Evolutionary conservation across 1,284 basidiomycete species (phyloP), one percentile per base, ranked within the genome.

Genomic region (Omphalotus olearius): DNA sequence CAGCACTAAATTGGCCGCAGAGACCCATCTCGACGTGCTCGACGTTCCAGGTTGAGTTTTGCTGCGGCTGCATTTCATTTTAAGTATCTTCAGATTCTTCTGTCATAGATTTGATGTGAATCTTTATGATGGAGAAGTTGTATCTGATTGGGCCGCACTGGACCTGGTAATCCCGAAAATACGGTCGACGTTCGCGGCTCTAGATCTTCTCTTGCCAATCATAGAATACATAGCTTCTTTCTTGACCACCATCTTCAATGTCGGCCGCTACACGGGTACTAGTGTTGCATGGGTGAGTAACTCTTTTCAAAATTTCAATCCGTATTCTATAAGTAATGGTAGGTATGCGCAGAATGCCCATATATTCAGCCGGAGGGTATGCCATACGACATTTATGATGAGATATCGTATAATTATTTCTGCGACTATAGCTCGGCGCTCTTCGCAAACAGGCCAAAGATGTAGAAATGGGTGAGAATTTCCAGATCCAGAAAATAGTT

Each of bases 291-390:
- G 82, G 83, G 82, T 79, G 59, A 55, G 68, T 61, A 36, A 23
- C 14, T n/a, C 20, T 14, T 1, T 14, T 26, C 13, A 18, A 66
- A 47, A 59, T 23, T 14, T 36, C 17, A 7, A n/a, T 37, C 14
- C n/a, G 13, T 42, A 18, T n/a, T 36, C 33, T 23, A 16, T 18
- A 38, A 38, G 2, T 45, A 47, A 57, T 66, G 53, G 56, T 56
- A 93, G 92, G 17, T 91, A 88, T 64, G 82, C 89, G 4, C 92
- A 94, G 66, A 93, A 89, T 60, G 87, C 83, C 3, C 71, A 62
- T 47, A 85, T 92, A 58, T 88, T 93, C 68, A 85, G 78, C 63
- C 93, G 90, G 71, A 79, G 89, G 66, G 91, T 89, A 53, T 60
- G 80, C 66, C 6, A 26, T 13, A 11, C 17, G 23, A 42, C 23